These are phyloP conservation scores for Moricandia arvensis DNA, from an alignment of 345 rosid genomes.

Conservation along the genomic window DNA sequence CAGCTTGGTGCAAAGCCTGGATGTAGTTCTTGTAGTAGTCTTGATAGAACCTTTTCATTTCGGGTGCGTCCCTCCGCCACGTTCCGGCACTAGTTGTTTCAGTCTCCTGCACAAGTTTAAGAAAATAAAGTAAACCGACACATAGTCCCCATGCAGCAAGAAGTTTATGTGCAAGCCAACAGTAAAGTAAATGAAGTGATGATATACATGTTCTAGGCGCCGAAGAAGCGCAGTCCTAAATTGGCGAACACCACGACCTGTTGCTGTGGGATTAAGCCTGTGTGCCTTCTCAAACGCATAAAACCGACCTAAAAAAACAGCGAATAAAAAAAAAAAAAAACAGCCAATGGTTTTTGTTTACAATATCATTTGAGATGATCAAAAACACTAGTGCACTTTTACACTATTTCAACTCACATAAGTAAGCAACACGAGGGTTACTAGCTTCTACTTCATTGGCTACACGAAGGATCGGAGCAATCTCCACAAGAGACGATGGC, in stretches of 20 bases:
- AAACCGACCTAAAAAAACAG: constrained; percentile 68
- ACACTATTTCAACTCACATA: constrained; percentile 43
- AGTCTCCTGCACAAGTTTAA: constrained; percentile 59
- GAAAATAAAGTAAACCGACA: background rate
- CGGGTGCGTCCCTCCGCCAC: constrained; percentile 81
- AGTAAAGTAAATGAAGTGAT: background rate
- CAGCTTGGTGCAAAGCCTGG: constrained; percentile 70
- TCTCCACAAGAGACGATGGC: constrained; percentile 56
- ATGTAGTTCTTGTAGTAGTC: constrained; percentile 76
- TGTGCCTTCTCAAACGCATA: constrained; percentile 83
- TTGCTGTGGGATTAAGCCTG: constrained; percentile 63
- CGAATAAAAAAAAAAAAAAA: too few species aligned
- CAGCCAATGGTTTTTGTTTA: too few species aligned
- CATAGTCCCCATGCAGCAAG: background rate
- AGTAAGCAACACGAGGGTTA: constrained; percentile 58
- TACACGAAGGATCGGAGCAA: constrained; percentile 62
- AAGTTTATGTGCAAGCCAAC: background rate
- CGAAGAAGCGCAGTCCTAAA: constrained; percentile 77
- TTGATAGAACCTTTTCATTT: constrained; percentile 81
- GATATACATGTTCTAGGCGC: constrained; percentile 67
- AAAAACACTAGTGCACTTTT: too few species aligned
- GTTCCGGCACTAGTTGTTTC: constrained; percentile 70
- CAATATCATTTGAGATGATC: too few species aligned
- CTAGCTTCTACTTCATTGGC: constrained; percentile 59
- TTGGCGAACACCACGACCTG: constrained; percentile 84